Base-by-base conservation (phyloP, 345 rosid genomes). In the Populus ilicifolia region DNA sequence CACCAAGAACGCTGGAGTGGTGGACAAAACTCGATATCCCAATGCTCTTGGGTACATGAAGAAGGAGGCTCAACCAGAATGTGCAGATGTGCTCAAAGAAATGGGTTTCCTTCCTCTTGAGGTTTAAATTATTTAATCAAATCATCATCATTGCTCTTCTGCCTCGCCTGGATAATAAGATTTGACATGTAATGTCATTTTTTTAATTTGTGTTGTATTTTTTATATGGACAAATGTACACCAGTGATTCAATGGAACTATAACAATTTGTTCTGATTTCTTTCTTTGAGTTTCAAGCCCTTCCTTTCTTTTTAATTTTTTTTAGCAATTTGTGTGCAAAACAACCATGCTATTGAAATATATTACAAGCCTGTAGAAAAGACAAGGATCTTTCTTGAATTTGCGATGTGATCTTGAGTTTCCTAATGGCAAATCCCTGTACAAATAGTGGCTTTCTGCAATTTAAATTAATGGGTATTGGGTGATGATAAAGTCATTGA, bases 101-200 rank as follows among this genome's bases (percentile, higher is more conserved):
- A 64, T 80, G 70, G 83, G 83, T 9, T 79, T 79, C 73, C 56
- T 69, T 67, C 77, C 78, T 71, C 13, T 77, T 44, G 30, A 78
- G 29, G 52, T 23, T 8, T 11, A 71, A 5, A 14, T n/a, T 16
- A 30, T 36, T 11, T 43, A 3, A 5, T 23, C 21, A 52, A 20
- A 56, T 56, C 29, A 21, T n/a, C 29, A 2, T 2, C 63, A 56
- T 3, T 56, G 4, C 21, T 18, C 8, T 52, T 52, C 20, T 7
- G 59, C 29, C 63, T 56, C 63, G 2, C 63, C 29, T 56, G 0
- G 3, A 56, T 56, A 56, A 9, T 9, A 56, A 8, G 8, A 56
- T 11, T 56, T 56, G 63, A 21, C 63, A 56, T 56, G 25, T 56
- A 56, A 3, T 56, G 63, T n/a, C 63, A n/a, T n/a, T 56, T n/a